Percentiles rank a stretch among this genome's conserved stretches.
Conservation (phyloP, 805 yeast genomes). For the Lachancea kluyveri region DNA sequence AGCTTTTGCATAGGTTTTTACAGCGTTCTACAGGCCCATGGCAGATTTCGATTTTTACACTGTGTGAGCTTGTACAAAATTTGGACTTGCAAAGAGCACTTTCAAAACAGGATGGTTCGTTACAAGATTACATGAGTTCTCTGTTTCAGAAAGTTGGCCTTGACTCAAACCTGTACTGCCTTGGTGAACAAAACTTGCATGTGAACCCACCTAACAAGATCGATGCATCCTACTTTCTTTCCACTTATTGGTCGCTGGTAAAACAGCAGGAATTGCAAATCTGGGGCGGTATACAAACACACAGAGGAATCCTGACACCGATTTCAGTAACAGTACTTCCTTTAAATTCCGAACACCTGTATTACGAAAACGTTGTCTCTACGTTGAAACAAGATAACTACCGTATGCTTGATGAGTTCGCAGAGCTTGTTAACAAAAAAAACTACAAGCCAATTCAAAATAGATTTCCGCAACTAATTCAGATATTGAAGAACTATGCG, state of each 20-base stretch:
- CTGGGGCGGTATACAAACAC: constrained; percentile 36
- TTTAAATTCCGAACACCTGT: constrained; percentile 30
- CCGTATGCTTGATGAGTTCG: constrained; percentile 21
- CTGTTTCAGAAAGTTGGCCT: constrained; percentile 14
- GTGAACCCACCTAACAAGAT: constrained; percentile 9
- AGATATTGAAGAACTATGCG: constrained; percentile 47
- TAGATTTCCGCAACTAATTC: constrained; percentile 34
- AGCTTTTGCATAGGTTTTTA: constrained; percentile 39
- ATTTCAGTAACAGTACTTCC: constrained; percentile 41
- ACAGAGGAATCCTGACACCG: constrained; percentile 33
- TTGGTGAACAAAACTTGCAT: constrained; percentile 11
- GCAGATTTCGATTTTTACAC: constrained; percentile 34
- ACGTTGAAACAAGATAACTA: constrained; percentile 19
- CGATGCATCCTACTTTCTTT: constrained; percentile 32
- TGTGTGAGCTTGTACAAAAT: constrained; percentile 31
- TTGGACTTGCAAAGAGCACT: constrained; percentile 30
- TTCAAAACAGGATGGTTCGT: constrained; percentile 13
- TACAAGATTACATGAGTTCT: constrained; percentile 23
- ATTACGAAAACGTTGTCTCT: constrained; percentile 30
- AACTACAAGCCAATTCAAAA: constrained; percentile 5
- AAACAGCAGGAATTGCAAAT: constrained; percentile 39
- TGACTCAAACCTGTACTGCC: constrained; percentile 26
- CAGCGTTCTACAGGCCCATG: constrained; percentile 38
- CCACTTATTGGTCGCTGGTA: constrained; percentile 44
- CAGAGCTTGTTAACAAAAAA: constrained; percentile 15